These are phyloP conservation scores for Phoenix dactylifera DNA, from an alignment of 176 grass and related monocot genomes.

Conservation along the genomic window DNA sequence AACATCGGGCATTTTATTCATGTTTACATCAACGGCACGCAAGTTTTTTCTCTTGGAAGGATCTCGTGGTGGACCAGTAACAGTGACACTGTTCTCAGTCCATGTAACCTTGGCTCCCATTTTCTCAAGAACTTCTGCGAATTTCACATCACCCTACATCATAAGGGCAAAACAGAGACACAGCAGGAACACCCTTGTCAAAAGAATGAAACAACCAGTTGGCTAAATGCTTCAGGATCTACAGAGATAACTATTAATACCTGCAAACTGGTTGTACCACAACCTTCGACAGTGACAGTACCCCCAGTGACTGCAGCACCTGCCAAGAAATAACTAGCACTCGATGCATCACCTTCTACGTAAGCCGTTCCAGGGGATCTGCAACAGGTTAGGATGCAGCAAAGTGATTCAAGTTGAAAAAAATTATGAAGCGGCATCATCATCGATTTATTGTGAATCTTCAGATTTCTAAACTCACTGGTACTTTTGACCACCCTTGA, in stretches of 20 bases:
- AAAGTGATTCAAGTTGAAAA: too few species aligned
- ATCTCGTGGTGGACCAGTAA: constrained; percentile 68
- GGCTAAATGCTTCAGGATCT: neutral
- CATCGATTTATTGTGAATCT: neutral
- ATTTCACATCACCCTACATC: constrained; percentile 91
- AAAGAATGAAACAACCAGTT: too few species aligned
- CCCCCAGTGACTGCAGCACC: constrained; percentile 96
- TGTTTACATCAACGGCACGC: constrained; percentile 87
- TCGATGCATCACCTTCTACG: constrained; percentile 98
- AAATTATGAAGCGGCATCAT: too few species aligned
- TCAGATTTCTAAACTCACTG: constrained; percentile 33
- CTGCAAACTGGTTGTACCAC: constrained; percentile 90
- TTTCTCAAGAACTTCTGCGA: constrained; percentile 92
- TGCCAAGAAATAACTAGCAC: constrained; percentile 98
- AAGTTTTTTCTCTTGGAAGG: constrained; percentile 67
- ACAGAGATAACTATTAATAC: constrained; percentile 22
- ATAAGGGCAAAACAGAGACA: neutral
- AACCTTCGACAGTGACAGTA: constrained; percentile 89
- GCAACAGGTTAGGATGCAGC: neutral
- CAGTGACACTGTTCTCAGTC: constrained; percentile 85
- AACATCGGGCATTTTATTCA: constrained; percentile 99
- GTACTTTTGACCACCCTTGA: constrained; percentile 92
- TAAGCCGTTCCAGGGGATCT: constrained; percentile 88
- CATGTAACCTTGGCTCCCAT: constrained; percentile 97
- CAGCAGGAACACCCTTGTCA: too few species aligned